These are phyloP conservation scores for Alternaria brassicicola DNA, from an alignment of 2,329 filamentous ascomycete genomes.

Conservation along the genomic window DNA sequence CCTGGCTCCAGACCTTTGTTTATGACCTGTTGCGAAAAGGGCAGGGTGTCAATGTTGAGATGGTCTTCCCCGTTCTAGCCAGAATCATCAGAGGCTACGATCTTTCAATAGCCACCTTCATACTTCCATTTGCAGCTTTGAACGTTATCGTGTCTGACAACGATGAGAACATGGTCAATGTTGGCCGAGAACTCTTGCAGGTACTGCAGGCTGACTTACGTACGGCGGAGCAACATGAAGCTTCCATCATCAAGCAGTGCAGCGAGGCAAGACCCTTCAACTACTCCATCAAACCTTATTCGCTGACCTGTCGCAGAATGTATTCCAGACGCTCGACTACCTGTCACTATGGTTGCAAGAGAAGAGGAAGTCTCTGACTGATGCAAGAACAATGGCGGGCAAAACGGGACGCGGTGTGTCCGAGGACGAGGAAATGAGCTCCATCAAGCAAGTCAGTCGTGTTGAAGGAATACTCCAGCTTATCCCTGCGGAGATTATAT, in stretches of 20 bases:
- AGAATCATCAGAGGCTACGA: conserved; percentile 87
- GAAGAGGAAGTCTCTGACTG: conserved; percentile 63
- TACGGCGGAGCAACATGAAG: conserved; percentile 62
- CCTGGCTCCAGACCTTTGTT: conserved; percentile 82
- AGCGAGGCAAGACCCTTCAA: conserved; percentile 73
- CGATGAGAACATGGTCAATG: conserved; percentile 65
- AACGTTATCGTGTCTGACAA: conserved; percentile 80
- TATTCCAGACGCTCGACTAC: conserved; percentile 92
- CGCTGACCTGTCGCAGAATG: conserved; percentile 63
- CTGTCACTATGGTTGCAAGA: conserved; percentile 87
- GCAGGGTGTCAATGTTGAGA: conserved; percentile 73
- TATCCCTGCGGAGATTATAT: conserved; percentile 74
- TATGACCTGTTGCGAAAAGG: conserved; percentile 81
- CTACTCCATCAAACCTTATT: neutral
- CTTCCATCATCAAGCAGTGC: conserved; percentile 80
- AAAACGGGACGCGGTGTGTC: conserved; percentile 52
- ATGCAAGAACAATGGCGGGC: conserved; percentile 50
- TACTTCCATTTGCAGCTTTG: conserved; percentile 84
- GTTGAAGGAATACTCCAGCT: conserved; percentile 75
- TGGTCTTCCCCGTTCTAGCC: conserved; percentile 81
- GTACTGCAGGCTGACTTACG: conserved; percentile 72
- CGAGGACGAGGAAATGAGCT: conserved; percentile 58
- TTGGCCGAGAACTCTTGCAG: conserved; percentile 74
- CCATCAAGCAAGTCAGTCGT: conserved; percentile 62
- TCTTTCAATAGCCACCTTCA: conserved; percentile 81